Base-by-base conservation (phyloP, 2,329 filamentous ascomycete species). In the Sordariomycetes sp. region DNA sequence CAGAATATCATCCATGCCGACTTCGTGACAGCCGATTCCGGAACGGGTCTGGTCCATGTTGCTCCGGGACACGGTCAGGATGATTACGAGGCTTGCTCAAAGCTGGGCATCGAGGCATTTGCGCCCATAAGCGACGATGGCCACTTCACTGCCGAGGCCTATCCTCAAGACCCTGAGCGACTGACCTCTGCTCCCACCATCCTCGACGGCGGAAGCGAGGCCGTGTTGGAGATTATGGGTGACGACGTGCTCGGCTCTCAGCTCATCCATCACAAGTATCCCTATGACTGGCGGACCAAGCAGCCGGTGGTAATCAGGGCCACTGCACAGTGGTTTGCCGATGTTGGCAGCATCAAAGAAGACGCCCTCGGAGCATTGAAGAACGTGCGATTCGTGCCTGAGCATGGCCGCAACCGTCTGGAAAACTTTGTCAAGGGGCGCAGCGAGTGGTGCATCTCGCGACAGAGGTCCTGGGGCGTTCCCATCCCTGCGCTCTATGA, bases 211-310 rank as follows among this genome's bases (percentile, higher is more conserved):
- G 88, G 87, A 26, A 77, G 77, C 23, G 61, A 69, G 32, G 72
- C 73, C 4, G 79, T 95, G 1, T 56, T 96, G 21, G 66, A 79
- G 2, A 65, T 92, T 33, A 64, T 95, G 3, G 61, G 67, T 18
- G 63, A 70, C 0, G 64, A 77, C 39, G 71, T 96, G 4, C 61
- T 95, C 26, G 69, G 71, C 25, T 72, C 72, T 4, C 82, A 93
- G 45, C 68, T 68, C 37, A 82, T 90, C 52, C 70, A 70, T 34
- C 92, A 98, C 66, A 96, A 94, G 57, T 96, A 96, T 53, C 92
- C 92, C 0, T 94, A 96, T 46, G 92, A 98, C 59, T 98, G 92
- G 92, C 75, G 92, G 35, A 94, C 90, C 1, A 98, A 96, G 58
- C 71, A 83, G 45, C 92, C 92, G 2, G 80, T 98, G 32, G 86